Conservation (phyloP, 2,329 filamentous ascomycete species). For the Clarireedia paspali region DNA sequence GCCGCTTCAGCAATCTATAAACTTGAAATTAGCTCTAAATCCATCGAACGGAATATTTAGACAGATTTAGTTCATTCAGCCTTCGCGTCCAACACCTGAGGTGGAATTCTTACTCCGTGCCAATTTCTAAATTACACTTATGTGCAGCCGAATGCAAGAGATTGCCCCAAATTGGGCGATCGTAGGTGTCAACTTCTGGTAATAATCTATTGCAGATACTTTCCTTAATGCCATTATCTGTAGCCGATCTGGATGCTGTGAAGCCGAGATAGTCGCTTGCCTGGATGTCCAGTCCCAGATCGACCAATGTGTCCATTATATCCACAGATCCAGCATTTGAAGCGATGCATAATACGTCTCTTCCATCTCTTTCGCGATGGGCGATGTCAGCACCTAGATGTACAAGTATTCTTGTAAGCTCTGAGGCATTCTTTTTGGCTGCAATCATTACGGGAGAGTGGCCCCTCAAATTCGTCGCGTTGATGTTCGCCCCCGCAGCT, state of each 20-base stretch:
- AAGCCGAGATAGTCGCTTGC: not conserved
- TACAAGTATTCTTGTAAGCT: not conserved
- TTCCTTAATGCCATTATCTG: not conserved
- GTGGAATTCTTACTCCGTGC: not conserved
- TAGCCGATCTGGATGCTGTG: not conserved
- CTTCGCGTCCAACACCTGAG: not conserved
- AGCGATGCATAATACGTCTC: too few species aligned
- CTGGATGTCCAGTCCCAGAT: too few species aligned
- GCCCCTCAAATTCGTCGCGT: not conserved
- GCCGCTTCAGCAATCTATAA: not conserved
- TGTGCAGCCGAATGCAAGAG: not conserved
- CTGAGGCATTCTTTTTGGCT: accelerated
- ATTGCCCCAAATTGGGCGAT: not conserved
- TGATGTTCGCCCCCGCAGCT: not conserved
- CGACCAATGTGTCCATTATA: too few species aligned
- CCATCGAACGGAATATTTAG: not conserved
- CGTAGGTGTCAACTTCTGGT: not conserved
- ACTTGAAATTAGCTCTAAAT: not conserved
- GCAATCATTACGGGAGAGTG: not conserved
- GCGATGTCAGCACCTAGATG: not conserved
- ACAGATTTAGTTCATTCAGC: not conserved
- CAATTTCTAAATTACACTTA: not conserved
- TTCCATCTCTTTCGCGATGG: not conserved
- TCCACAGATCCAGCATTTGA: too few species aligned
- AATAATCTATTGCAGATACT: not conserved